Base-by-base conservation (phyloP, 2,329 filamentous ascomycete species). In the Cordyceps militaris region DNA sequence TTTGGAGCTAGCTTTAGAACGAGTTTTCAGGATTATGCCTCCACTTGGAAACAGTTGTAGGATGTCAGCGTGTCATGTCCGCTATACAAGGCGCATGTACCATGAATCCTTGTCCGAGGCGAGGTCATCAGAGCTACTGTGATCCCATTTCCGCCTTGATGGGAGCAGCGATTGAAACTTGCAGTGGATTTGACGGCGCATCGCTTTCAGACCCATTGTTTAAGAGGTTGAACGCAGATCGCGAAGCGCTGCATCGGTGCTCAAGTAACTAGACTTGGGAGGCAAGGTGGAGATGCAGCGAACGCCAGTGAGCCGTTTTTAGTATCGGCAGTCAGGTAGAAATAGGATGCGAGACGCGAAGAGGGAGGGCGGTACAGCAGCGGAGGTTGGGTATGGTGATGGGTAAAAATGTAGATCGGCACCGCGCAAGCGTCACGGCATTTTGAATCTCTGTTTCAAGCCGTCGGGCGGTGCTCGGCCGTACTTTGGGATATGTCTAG, bases 161-260 rank as follows among this genome's bases (percentile, higher is more conserved):
- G 66, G 71, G 13, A 68, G 61, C 5, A 57, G 19, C 9, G 67
- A 67, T 26, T 68, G 60, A 51, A 71, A 66, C 59, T 68, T 70
- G 49, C 68, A 66, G 47, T 70, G 66, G n/a, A 74, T 63, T 55
- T 66, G 67, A 23, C 64, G 68, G 61, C 71, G 73, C 53, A 74
- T 66, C 28, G 65, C 67, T 62, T 69, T 71, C 71, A 73, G 74
- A 38, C 67, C 67, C 72, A 75, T 75, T 36, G 58, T 68, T 54
- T 54, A 57, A 58, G 56, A 34, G 54, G 40, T n/a, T 11, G 38
- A 42, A n/a, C n/a, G n/a, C n/a, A n/a, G n/a, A n/a, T n/a, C 23
- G 38, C 26, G 34, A 46, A 34, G 48, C 43, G 40, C 38, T 46
- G 58, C 49, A 43, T 52, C 38, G 58, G 38, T 40, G 44, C 44